Conservation (phyloP, 345 rosid genomes). For the Sonneratia alba region DNA sequence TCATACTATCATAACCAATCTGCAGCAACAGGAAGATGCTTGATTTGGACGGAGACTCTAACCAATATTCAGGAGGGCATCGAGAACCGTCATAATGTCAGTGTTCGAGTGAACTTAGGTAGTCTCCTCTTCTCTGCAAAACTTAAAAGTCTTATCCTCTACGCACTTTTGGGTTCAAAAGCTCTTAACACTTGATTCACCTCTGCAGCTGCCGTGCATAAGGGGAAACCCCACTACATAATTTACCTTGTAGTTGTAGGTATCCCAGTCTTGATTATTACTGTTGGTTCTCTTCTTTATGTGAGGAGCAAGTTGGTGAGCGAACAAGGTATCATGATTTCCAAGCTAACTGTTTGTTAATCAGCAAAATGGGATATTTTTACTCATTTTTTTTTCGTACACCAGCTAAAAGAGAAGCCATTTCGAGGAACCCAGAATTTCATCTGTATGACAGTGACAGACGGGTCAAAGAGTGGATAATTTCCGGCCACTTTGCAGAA, state of each 20-base stretch:
- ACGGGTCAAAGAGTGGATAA: slow-evolving; percentile 21
- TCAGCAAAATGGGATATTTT: neutral
- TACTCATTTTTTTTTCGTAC: too few species aligned
- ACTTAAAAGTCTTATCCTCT: neutral
- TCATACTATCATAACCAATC: neutral
- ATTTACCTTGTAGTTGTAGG: neutral
- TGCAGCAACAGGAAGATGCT: slow-evolving; percentile 5
- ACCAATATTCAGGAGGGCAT: slow-evolving; percentile 9
- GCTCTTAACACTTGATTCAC: neutral
- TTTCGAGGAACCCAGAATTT: slow-evolving; percentile 7
- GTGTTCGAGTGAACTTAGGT: slow-evolving; percentile 18
- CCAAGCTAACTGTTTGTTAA: neutral
- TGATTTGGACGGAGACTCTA: slow-evolving; percentile 18
- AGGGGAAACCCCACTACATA: neutral
- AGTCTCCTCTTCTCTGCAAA: neutral
- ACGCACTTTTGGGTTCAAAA: neutral
- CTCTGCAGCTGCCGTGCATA: neutral
- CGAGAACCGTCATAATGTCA: neutral
- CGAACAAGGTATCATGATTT: neutral
- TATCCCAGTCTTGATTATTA: neutral
- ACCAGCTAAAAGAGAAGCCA: slow-evolving; percentile 13
- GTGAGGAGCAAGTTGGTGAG: neutral
- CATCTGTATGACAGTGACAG: slow-evolving; percentile 17
- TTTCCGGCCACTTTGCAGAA: slow-evolving; percentile 12
- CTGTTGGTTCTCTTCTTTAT: neutral